Evolutionary conservation across 1,284 basidiomycete species (phyloP), one percentile per base, ranked within the genome.

Genomic region (Neolentinus lepideus): DNA sequence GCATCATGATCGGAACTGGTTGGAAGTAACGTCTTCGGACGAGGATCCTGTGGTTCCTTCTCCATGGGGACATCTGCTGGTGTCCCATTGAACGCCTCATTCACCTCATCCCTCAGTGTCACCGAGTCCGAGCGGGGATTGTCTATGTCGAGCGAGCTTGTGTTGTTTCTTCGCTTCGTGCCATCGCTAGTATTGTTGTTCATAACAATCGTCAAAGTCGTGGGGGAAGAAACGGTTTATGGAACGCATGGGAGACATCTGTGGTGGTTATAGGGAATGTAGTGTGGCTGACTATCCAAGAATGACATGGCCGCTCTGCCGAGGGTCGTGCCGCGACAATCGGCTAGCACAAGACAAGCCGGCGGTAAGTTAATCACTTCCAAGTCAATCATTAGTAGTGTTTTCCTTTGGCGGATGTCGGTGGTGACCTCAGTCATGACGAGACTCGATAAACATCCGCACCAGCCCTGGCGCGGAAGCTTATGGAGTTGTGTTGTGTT

Each of bases 21-120:
- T 16, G 38, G 16, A 4, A 6, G 12, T 22, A 8, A 6, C 24
- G 12, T n/a, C 47, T 25, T 50, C n/a, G 47, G 47, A 14, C 47
- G 47, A 16, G 24, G 21, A 50, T 50, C 47, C n/a, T 46, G 43
- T 6, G 29, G 29, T 12, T 43, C 38, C 27, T 50, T 50, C 16
- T 50, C 47, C 14, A 25, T 14, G 8, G 47, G 47, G 6, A 50
- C 47, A n/a, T 50, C 47, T 21, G 25, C 47, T 11, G 47, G 14
- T 6, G 22, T 29, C 3, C 24, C 22, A 25, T 50, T 11, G 22
- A 29, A 26, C 8, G 22, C 47, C 8, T 50, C 47, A 6, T 21
- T 50, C 12, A 21, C 47, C 22, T 50, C 47, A n/a, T 50, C 47
- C 27, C 47, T 25, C 47, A 50, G n/a, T n/a, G 47, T 50, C 47